phyloP scores from a whole-genome alignment of 768 basidiomycete species.

The Lactifluus hygrophoroides region DNA sequence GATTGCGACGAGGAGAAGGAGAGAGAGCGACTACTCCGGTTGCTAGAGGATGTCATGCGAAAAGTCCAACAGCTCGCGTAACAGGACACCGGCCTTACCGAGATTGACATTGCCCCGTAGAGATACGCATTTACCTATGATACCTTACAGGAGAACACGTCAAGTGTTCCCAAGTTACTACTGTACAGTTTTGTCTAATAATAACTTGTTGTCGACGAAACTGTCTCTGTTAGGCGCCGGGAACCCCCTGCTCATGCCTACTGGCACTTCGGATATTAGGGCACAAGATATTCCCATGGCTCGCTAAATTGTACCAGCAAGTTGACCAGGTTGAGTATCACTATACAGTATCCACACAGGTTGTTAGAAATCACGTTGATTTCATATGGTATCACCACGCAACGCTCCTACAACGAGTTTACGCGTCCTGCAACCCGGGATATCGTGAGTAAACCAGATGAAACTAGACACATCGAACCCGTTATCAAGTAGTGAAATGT shows the following conservation, averaged over 20 bases:
- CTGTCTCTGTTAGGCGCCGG: neutral
- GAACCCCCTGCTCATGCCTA: neutral
- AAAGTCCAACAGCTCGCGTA: neutral
- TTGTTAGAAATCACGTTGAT: neutral
- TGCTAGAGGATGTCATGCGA: constrained; percentile 12
- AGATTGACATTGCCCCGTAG: neutral
- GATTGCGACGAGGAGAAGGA: neutral
- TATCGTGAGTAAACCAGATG: neutral
- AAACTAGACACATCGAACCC: neutral
- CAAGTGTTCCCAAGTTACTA: neutral
- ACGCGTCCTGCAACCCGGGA: neutral
- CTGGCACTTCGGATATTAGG: neutral
- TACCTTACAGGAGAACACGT: neutral
- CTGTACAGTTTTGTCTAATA: neutral
- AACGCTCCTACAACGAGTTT: neutral
- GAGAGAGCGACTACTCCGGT: constrained; percentile 2
- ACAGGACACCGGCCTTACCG: neutral
- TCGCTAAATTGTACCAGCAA: neutral
- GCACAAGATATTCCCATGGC: neutral
- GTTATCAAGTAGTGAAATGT: too few relatives aligned
- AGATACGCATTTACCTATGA: too few relatives aligned
- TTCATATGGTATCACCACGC: neutral
- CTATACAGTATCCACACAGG: neutral
- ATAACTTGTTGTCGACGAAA: neutral
- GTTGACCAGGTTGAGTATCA: too few relatives aligned